phyloP scores from a whole-genome alignment of 2,329 filamentous ascomycete genomes.

The Xylaria arbuscula region DNA sequence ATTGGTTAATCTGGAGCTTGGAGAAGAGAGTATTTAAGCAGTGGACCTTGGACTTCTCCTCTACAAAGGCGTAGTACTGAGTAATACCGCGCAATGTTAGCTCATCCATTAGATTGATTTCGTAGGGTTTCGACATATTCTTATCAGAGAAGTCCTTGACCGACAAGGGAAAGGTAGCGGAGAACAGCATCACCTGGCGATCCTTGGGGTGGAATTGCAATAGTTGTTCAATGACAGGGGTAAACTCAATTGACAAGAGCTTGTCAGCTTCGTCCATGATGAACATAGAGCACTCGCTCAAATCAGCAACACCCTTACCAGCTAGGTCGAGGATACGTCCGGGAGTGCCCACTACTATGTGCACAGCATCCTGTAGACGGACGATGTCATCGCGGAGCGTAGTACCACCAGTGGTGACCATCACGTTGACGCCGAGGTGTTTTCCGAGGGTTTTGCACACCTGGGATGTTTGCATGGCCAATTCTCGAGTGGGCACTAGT shows the following conservation, averaged over 20 bases:
- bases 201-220: slow-evolving; percentile 96
- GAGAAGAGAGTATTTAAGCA: slow-evolving; percentile 99
- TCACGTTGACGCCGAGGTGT: slow-evolving; percentile 96
- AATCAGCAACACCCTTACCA: slow-evolving; percentile 94
- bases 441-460: slow-evolving; percentile 99
- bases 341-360: slow-evolving; percentile 97
- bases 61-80: slow-evolving; percentile 98
- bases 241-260: slow-evolving; percentile 95
- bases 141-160: slow-evolving; percentile 99
- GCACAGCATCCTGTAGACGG: slow-evolving; percentile 90
- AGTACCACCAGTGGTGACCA: slow-evolving; percentile 98
- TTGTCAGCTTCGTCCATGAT: slow-evolving; percentile 99
- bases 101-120: slow-evolving; percentile 99
- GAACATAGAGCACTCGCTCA: slow-evolving; percentile 96
- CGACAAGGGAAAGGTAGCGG: slow-evolving; percentile 94
- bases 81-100: slow-evolving; percentile 97
- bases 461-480: slow-evolving; percentile 98
- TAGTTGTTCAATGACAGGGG: slow-evolving; percentile 95
- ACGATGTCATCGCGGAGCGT: slow-evolving; percentile 96
- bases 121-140: slow-evolving; percentile 95
- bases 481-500: slow-evolving; percentile 93
- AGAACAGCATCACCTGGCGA: slow-evolving; percentile 99
- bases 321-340: slow-evolving; percentile 96
- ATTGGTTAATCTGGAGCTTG: slow-evolving; percentile 99
- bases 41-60: slow-evolving; percentile 99